A percentile compares a stretch with the other conserved stretches of the same genome.
Evolutionary conservation across 352 stramenopile genomes (phyloP).

Genomic region (Pythium chondricola): DNA sequence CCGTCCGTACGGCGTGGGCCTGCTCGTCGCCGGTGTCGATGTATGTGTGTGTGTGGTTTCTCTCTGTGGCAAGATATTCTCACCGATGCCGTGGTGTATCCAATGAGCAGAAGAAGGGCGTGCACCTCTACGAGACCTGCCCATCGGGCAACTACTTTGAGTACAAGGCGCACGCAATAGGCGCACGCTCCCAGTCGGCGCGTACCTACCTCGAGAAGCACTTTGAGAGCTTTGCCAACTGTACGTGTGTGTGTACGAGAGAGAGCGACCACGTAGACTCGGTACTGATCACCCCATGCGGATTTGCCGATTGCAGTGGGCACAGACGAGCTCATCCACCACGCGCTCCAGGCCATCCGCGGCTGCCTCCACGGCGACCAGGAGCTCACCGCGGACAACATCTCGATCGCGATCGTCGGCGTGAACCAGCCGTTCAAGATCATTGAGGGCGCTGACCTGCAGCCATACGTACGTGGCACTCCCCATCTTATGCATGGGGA

Average conservation of each 20-base stretch:
- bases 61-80: too few species aligned
- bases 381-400: conserved; percentile 92
- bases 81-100: too few species aligned
- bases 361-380: conserved; percentile 95
- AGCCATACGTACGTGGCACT: conserved; percentile 88
- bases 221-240: conserved; percentile 89
- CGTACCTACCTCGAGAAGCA: conserved; percentile 99
- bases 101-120: conserved; percentile 88
- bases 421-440: conserved; percentile 91
- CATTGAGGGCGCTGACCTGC: conserved; percentile 91
- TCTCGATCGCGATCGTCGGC: conserved; percentile 92
- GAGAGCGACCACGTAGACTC: not conserved
- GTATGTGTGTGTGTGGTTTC: too few species aligned
- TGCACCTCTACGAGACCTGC: conserved; percentile 98
- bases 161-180: conserved; percentile 98
- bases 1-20: conserved; percentile 96
- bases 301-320: conserved; percentile 32
- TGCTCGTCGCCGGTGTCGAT: conserved; percentile 91
- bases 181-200: conserved; percentile 93
- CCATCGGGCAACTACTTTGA: conserved; percentile 98
- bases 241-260: conserved; percentile 30
- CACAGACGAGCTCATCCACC: conserved; percentile 97
- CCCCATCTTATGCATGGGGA: not conserved
- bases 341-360: conserved; percentile 94
- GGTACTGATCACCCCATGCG: not conserved